phyloP scores from a whole-genome alignment of 2,329 filamentous ascomycete genomes.

The Pseudogymnoascus sp. region DNA sequence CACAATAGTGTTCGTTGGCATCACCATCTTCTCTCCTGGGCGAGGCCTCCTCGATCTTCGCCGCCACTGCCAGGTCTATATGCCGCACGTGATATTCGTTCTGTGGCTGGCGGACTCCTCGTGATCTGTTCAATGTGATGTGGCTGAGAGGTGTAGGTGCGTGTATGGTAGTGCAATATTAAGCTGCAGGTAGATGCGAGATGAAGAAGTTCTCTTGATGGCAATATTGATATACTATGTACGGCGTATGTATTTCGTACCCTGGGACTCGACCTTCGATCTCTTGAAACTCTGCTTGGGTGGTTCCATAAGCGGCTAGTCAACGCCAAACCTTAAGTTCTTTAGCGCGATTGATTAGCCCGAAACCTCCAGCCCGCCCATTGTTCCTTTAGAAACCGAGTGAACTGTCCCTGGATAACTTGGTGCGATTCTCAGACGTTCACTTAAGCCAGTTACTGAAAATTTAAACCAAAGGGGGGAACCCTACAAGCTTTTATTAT shows the following conservation, averaged over 20 bases:
- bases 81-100: conserved; percentile 1
- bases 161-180: neutral
- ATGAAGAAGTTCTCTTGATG: neutral
- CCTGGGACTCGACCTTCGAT: neutral
- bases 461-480: neutral
- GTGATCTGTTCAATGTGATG: conserved; percentile 1
- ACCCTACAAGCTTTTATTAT: neutral
- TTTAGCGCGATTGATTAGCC: conserved; percentile 3
- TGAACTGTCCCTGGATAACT: neutral
- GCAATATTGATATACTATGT: neutral
- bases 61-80: neutral
- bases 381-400: neutral
- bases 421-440: neutral
- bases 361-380: neutral
- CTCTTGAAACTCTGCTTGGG: conserved; percentile 7
- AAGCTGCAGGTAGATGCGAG: neutral
- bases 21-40: conserved; percentile 21
- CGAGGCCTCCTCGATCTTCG: neutral
- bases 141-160: neutral
- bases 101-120: neutral
- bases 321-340: conserved; percentile 7
- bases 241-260: neutral
- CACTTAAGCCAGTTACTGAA: neutral
- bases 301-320: conserved; percentile 3
- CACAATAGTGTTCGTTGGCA: conserved; percentile 25